A percentile compares a stretch with the other conserved stretches of the same genome.
These are phyloP conservation scores for Cetradonia linearis DNA, from an alignment of 495 filamentous ascomycete species.

Conservation along the genomic window DNA sequence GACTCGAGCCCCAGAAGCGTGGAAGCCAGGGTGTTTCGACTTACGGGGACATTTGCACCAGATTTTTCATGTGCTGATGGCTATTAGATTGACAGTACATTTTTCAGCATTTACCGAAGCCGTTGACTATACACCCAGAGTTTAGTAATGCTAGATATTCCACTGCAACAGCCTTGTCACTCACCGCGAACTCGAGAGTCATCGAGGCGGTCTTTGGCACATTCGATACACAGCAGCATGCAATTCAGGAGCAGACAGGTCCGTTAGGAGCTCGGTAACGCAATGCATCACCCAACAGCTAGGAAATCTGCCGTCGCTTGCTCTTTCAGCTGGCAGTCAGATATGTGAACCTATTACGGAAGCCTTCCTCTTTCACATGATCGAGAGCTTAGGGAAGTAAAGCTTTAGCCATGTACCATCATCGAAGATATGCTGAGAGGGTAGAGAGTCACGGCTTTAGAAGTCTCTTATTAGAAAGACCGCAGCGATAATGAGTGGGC, in stretches of 20 bases:
- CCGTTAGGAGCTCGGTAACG: no score
- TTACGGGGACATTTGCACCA: conserved; percentile 73
- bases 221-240: no score
- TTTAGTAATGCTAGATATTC: conserved; percentile 17
- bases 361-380: no score
- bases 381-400: no score
- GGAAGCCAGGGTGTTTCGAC: conserved; percentile 47
- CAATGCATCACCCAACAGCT: no score
- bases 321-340: no score
- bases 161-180: no score
- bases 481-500: background rate
- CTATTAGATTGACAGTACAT: conserved; percentile 15
- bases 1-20: conserved; percentile 33
- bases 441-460: background rate
- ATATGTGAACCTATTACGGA: no score
- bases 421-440: background rate
- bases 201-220: no score
- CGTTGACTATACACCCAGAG: conserved; percentile 13
- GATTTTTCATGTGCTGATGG: conserved; percentile 65
- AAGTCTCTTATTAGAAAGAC: background rate
- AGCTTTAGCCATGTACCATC: background rate
- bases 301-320: no score
- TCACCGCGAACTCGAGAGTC: no score
- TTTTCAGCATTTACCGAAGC: conserved; percentile 19
- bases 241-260: no score